Percentiles rank a stretch among this genome's conserved stretches.
Conservation (phyloP, 225 moss, liverwort and hornwort genomes). For the Physcomitrium patens region DNA sequence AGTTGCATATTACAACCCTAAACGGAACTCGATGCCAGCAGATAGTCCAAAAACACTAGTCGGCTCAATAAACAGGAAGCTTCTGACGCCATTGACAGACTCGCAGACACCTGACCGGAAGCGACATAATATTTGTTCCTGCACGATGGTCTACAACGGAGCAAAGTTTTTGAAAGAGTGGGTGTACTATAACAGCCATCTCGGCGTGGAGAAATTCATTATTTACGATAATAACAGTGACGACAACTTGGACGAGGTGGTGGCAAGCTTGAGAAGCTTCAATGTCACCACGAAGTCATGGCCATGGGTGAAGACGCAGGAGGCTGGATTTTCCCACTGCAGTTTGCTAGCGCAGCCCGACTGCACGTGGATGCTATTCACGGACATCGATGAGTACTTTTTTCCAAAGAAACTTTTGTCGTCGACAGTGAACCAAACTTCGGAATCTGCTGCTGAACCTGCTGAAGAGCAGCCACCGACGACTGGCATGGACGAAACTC, state of each 20-base stretch:
- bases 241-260: constrained; percentile 54
- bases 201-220: constrained; percentile 85
- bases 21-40: not conserved
- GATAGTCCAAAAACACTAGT: not conserved
- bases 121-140: constrained; percentile 65
- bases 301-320: constrained; percentile 97
- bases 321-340: constrained; percentile 90
- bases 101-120: constrained; percentile 16
- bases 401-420: constrained; percentile 26
- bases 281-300: constrained; percentile 59
- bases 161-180: constrained; percentile 90
- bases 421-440: not conserved
- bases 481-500: not conserved
- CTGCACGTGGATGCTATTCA: constrained; percentile 84
- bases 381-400: constrained; percentile 72
- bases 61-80: not conserved
- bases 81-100: not conserved
- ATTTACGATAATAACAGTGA: constrained; percentile 94
- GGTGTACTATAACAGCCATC: constrained; percentile 72
- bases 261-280: constrained; percentile 47
- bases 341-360: constrained; percentile 55
- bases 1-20: constrained; percentile 47
- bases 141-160: constrained; percentile 86
- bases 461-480: not conserved
- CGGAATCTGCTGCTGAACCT: not conserved